phyloP scores from a whole-genome alignment of 73 alveolate genomes.

The Paramecium primaurelia region DNA sequence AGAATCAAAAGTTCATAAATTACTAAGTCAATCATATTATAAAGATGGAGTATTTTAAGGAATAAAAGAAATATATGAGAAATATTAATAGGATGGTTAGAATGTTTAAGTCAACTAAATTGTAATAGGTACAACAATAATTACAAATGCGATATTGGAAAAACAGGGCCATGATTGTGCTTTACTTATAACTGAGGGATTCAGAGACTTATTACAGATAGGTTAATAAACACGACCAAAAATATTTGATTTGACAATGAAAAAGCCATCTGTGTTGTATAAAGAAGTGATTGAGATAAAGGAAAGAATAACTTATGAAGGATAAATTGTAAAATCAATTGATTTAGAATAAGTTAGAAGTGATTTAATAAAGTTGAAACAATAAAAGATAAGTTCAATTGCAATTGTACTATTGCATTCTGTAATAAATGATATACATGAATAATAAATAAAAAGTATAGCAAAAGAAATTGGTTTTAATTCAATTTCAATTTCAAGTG shows the following conservation, averaged over 20 bases:
- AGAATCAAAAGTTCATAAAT: conserved; percentile 57
- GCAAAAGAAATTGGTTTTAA: neutral
- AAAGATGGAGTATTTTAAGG: conserved; percentile 88
- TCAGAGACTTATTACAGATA: conserved; percentile 61
- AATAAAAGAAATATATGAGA: conserved; percentile 67
- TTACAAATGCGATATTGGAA: conserved; percentile 91
- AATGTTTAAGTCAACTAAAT: conserved; percentile 11
- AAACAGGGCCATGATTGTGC: conserved; percentile 84
- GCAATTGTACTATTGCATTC: conserved; percentile 1
- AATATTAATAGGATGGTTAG: neutral
- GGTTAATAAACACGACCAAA: neutral
- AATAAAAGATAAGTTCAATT: neutral
- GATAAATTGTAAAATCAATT: neutral
- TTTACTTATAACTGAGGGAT: conserved; percentile 78
- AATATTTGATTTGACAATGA: conserved; percentile 35
- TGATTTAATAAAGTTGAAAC: conserved; percentile 36
- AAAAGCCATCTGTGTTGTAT: neutral
- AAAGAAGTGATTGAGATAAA: neutral
- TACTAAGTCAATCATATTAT: conserved; percentile 77
- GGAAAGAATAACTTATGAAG: conserved; percentile 10
- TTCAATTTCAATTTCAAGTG: neutral
- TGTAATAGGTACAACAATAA: conserved; percentile 91
- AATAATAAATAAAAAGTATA: neutral
- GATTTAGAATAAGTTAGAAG: neutral
- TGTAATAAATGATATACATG: neutral